Percentiles rank a stretch among this genome's conserved stretches.
phyloP scores from a whole-genome alignment of 1,284 basidiomycete species.

The Apiotrichum montevideense region DNA sequence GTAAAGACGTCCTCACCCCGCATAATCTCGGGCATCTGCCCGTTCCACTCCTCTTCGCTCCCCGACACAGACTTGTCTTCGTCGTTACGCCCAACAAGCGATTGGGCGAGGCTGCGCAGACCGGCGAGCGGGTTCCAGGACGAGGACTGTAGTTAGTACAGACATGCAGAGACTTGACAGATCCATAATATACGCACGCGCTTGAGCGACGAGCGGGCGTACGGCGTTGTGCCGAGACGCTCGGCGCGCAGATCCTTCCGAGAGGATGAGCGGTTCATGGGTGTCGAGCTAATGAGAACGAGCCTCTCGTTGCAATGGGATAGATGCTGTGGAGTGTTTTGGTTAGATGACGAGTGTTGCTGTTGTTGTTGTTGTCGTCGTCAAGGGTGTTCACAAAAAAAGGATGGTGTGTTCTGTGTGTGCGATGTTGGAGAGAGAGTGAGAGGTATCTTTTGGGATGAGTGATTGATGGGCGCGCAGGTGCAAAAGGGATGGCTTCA shows the following conservation, averaged over 20 bases:
- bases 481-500: too few species aligned
- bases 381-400: too few species aligned
- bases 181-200: not conserved
- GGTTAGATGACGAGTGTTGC: not conserved
- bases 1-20: conserved; percentile 32
- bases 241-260: conserved; percentile 27
- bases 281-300: too few species aligned
- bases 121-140: conserved; percentile 5
- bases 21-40: conserved; percentile 25
- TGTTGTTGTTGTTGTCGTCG: not conserved
- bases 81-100: conserved; percentile 17
- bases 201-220: conserved; percentile 7
- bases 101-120: conserved; percentile 24
- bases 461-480: too few species aligned
- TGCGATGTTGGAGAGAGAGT: too few species aligned
- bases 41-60: conserved; percentile 41
- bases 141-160: not conserved
- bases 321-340: too few species aligned
- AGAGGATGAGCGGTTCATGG: conserved; percentile 35
- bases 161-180: not conserved
- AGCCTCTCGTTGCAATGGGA: too few species aligned
- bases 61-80: conserved; percentile 35
- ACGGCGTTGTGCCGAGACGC: conserved; percentile 28
- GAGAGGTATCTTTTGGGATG: too few species aligned
- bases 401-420: too few species aligned